Evolutionary conservation across 306 rosid species (phyloP), one percentile per base, ranked within the genome.

Genomic region (Begonia masoniana): DNA sequence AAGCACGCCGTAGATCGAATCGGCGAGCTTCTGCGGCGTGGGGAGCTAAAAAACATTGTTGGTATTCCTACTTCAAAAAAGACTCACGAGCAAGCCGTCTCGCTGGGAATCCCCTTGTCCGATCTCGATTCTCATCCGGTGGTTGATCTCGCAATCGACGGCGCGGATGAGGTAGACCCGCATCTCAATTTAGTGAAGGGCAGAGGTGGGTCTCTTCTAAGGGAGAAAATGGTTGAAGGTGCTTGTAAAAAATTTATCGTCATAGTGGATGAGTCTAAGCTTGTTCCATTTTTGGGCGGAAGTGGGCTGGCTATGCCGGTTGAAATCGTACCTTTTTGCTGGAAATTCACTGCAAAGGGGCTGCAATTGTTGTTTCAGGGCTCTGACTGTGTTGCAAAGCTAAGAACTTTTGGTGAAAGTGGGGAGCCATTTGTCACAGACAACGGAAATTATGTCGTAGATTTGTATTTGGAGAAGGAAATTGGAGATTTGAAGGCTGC

Each of bases 161-260:
- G 92, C 10, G 92, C 96, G 10, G 94, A 88, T 4, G 96, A 88
- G 65, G 96, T 88, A 13, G 94, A 88, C 15, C 94, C 92, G 2
- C 31, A 47, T 13, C 62, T 88, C 47, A 88, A 84, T 62, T 26
- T 84, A 41, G 96, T 88, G 2, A 88, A 88, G 41, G 96, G 96
- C 4, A 84, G 96, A 31, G 94, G 94, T 23, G 94, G 96, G 10
- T 88, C 96, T 9, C 85, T 88, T 11, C 16, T 88, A 43, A 65
- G 94, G 10, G 94, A 88, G 51, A 88, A 88, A 54, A 84, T 88
- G 96, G 83, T 88, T 13, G 96, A 88, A 23, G 70, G 92, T 15
- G 84, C 82, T 0, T 81, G 92, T 19, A 77, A 68, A 54, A 84
- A 81, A 54, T 88, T 88, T 10, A 66, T 88, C 4, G 84, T 77